Conservation (phyloP, 768 basidiomycete species). For the Rhodotorula kratochvilovae region DNA sequence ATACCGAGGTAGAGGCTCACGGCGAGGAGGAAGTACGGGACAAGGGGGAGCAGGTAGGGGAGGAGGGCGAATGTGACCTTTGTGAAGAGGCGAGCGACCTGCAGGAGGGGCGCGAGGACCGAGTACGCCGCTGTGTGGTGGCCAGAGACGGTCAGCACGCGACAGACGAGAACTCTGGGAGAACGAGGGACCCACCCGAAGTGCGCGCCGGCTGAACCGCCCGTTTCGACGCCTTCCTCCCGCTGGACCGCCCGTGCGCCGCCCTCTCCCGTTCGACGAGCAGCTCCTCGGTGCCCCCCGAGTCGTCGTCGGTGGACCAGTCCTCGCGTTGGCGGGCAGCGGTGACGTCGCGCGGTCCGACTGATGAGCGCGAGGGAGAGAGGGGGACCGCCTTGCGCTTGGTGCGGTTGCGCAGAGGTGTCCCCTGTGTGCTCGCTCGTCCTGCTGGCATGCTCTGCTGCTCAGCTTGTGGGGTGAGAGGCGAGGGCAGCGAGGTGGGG, state of each 20-base stretch:
- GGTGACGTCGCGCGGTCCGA: background rate
- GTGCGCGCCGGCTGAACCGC: background rate
- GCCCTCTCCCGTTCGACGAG: background rate
- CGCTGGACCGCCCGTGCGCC: background rate
- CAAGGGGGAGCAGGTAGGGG: background rate
- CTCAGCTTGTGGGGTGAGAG: too few relatives aligned
- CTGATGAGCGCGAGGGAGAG: background rate
- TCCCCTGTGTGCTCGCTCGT: background rate
- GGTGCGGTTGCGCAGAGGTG: background rate
- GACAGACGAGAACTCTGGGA: background rate
- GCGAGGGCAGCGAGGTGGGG: too few relatives aligned
- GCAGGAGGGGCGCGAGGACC: background rate
- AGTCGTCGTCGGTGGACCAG: background rate
- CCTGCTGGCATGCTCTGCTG: background rate
- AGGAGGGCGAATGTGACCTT: background rate
- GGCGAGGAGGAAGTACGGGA: conserved; percentile 19
- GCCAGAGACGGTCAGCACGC: background rate
- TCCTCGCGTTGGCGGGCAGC: background rate
- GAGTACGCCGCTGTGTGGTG: background rate
- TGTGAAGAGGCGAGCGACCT: background rate
- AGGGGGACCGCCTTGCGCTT: background rate
- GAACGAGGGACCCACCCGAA: background rate
- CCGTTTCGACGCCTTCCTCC: background rate
- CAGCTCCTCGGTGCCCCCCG: background rate
- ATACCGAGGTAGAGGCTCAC: conserved; percentile 10